These are phyloP conservation scores for Cercospora sp. DNA, from an alignment of 2,329 filamentous ascomycete species.

Conservation along the genomic window DNA sequence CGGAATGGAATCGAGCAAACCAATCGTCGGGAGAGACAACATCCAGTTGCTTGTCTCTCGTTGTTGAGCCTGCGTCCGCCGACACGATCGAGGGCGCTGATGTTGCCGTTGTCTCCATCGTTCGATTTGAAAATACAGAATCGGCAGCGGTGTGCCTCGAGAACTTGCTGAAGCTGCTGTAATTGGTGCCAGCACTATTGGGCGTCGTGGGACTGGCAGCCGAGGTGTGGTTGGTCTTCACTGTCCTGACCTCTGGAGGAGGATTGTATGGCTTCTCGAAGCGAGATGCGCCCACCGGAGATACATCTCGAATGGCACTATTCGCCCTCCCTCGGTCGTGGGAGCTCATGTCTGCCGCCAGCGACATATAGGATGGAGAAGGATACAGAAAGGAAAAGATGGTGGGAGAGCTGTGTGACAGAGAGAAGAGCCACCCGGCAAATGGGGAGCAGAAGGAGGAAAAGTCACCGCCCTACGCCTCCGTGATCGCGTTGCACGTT, in stretches of 20 bases:
- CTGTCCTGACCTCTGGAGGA: conserved; percentile 9
- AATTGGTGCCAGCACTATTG: conserved; percentile 17
- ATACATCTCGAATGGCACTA: conserved; percentile 25
- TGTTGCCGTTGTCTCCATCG: conserved; percentile 25
- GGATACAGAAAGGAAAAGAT: not conserved
- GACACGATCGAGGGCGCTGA: conserved; percentile 13
- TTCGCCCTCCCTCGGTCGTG: not conserved
- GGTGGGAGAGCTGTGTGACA: not conserved
- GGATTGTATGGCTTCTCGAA: conserved; percentile 35
- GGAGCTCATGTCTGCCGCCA: not conserved
- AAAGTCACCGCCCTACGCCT: not conserved
- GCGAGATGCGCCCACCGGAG: conserved; percentile 34
- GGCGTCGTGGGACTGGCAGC: conserved; percentile 25
- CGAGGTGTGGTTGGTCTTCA: conserved; percentile 16
- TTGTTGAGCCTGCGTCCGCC: not conserved
- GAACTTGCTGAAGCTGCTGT: conserved; percentile 20
- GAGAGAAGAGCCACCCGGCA: not conserved
- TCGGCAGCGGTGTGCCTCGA: conserved; percentile 19
- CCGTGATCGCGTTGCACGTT: not conserved
- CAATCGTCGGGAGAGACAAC: conserved; percentile 35
- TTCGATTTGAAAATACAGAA: conserved; percentile 23
- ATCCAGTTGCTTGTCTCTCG: conserved; percentile 6
- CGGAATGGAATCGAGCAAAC: conserved; percentile 38
- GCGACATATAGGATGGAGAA: not conserved
- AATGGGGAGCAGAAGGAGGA: not conserved